phyloP scores from a whole-genome alignment of 2,329 filamentous ascomycete genomes.

The Aureobasidium vineae region DNA sequence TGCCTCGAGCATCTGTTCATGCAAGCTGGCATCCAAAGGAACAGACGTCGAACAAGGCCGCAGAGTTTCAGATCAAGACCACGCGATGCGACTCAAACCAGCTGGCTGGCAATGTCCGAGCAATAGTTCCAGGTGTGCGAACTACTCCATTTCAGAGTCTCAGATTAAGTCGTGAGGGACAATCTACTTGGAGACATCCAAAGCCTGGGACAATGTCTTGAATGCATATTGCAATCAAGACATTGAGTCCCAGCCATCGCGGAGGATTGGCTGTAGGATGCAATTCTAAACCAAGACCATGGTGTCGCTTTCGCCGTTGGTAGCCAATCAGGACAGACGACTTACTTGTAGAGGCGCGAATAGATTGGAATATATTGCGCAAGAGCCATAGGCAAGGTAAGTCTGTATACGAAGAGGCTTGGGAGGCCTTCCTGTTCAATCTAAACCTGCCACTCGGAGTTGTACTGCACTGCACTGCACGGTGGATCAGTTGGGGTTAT shows the following conservation, averaged over 20 bases:
- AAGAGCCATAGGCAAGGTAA: not conserved
- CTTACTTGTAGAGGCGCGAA: not conserved
- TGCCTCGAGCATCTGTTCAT: slow-evolving; percentile 6
- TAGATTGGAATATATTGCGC: slow-evolving; percentile 12
- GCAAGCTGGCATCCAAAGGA: not conserved
- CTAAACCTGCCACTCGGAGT: slow-evolving; percentile 13
- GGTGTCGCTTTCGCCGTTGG: not conserved
- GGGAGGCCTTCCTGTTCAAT: slow-evolving; percentile 9
- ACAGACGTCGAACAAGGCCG: not conserved
- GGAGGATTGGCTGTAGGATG: not conserved
- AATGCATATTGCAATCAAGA: not conserved
- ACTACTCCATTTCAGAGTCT: not conserved
- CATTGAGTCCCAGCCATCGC: not conserved
- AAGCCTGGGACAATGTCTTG: not conserved
- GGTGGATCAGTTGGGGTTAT: slow-evolving; percentile 13
- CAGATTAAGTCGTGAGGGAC: not conserved
- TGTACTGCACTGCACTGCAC: slow-evolving; percentile 5
- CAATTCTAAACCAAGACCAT: not conserved
- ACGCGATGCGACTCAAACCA: not conserved
- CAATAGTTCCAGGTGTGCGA: not conserved
- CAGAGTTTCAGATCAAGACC: not conserved
- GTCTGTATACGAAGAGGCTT: not conserved
- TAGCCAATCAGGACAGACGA: not conserved
- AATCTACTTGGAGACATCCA: not conserved
- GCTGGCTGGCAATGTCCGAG: not conserved